These are phyloP conservation scores for Eremochloa ophiuroides DNA, from an alignment of 176 grass and related monocot genomes.

Conservation along the genomic window DNA sequence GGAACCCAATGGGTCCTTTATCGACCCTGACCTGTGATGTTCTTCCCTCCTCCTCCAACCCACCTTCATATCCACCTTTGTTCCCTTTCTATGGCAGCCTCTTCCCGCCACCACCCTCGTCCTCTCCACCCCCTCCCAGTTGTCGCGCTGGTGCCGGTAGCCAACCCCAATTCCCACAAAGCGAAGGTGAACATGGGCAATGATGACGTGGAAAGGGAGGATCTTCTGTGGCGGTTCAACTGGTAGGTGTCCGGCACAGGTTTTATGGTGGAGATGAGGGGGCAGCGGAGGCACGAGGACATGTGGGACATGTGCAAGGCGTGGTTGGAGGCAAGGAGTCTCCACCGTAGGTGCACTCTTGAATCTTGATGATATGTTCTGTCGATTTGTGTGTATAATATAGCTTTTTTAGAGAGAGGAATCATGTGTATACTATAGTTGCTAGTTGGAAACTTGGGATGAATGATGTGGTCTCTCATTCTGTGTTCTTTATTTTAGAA, in stretches of 20 bases:
- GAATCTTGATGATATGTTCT: too few relatives aligned
- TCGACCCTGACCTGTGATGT: too few relatives aligned
- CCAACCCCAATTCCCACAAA: slow-evolving; percentile 58
- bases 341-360: too few relatives aligned
- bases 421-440: too few relatives aligned
- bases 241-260: slow-evolving; percentile 46
- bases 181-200: slow-evolving; percentile 46
- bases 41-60: background rate
- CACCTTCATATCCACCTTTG: background rate
- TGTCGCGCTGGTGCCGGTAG: background rate
- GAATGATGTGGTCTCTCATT: background rate
- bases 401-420: too few relatives aligned
- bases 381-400: too few relatives aligned
- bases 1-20: too few relatives aligned
- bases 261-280: slow-evolving; percentile 63
- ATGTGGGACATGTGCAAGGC: slow-evolving; percentile 53
- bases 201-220: slow-evolving; percentile 42
- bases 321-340: slow-evolving; percentile 22
- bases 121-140: background rate
- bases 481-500: background rate
- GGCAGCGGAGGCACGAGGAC: slow-evolving; percentile 64
- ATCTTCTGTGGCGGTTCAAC: slow-evolving; percentile 42
- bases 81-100: slow-evolving; percentile 10
- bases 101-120: background rate
- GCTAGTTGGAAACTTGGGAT: background rate